Evolutionary conservation across 768 basidiomycete species (phyloP), one percentile per base, ranked within the genome.

Genomic region (Russula sp.): DNA sequence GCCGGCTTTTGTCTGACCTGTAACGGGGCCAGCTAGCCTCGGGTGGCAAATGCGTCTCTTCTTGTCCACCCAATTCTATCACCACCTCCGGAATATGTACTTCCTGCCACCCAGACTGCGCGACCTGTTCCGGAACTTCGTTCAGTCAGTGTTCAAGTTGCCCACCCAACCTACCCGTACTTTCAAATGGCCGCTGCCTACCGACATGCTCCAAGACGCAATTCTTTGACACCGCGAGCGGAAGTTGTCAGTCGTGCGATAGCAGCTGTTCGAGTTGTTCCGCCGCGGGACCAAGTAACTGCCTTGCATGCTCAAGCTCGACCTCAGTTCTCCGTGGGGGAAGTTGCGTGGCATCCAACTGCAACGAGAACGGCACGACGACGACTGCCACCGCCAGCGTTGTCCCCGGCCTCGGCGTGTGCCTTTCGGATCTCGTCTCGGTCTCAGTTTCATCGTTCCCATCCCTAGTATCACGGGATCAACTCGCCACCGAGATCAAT

Each of bases 91-190:
- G 85, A 26, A 75, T 82, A 30, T 95, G 93, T 76, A 71, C 84
- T 60, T 69, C 85, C 6, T 96, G 94, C 73, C 92, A 95, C 64
- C 85, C 91, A 0, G 94, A 95, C 72, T 96, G 93, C 71, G 84
- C 83, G 18, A 85, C 88, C 1, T 96, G 94, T 75, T 84, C 85
- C 26, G 92, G 91, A n/a, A 70, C 81, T 24, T 82, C 85, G 0
- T 91, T 91, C 76, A 85, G 84, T 71, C 87, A 93, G 72, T 96
- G 93, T 75, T 80, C 84, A 9, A 82, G 83, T 54, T 94, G 92
- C 71, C 79, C 84, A 36, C 70, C 84, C 30, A 75, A 78, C 24
- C 83, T 85, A 0, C 92, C 91, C 0, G 89, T 93, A 44, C 83
- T 87, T 52, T 83, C 82, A 44, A 84, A 82, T 59, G 90, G 90